Base-by-base conservation (phyloP, 352 stramenopile species). In the Phytophthora quininea region DNA sequence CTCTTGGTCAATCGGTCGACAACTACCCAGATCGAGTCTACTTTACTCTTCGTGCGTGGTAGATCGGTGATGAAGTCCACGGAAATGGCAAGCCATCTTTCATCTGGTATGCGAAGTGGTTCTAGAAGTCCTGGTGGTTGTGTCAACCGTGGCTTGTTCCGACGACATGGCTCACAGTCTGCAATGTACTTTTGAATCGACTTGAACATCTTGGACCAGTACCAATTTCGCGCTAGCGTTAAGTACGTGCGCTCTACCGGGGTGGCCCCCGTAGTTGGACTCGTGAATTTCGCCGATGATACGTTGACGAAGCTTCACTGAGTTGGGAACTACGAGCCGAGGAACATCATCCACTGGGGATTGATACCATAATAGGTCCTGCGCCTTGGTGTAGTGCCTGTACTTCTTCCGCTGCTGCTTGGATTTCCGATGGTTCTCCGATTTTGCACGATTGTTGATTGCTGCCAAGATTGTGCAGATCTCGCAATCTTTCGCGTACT, bases 11-110 rank as follows among this genome's bases (percentile, higher is more conserved):
- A 37, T n/a, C 58, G 29, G 32, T 67, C 64, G 4, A 67, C 33
- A 19, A 67, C 57, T 11, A 66, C 48, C 33, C 43, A 67, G 27
- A 70, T 62, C 0, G 48, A 54, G 52, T 70, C 32, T 14, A 60
- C 58, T 45, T 52, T 19, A 1, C 9, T 47, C 15, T 54, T 37
- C 5, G 47, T 38, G 6, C 14, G 19, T 24, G 19, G 19, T 30
- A 4, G 47, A 19, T 15, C 30, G 33, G 52, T 67, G 33, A 62
- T 67, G 19, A 68, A 62, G 35, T 49, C 47, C 53, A 63, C 63
- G 2, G 35, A 63, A 3, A 69, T 58, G 0, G 54, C 53, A 33
- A 38, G 4, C 54, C 53, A 69, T 4, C 54, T 2, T n/a, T 58
- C 47, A 9, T 64, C 24, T 8, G 53, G 62, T 0, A 71, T 47